Evolutionary conservation across 2,329 filamentous ascomycete species (phyloP).

Genomic region (Alternaria sp.): DNA sequence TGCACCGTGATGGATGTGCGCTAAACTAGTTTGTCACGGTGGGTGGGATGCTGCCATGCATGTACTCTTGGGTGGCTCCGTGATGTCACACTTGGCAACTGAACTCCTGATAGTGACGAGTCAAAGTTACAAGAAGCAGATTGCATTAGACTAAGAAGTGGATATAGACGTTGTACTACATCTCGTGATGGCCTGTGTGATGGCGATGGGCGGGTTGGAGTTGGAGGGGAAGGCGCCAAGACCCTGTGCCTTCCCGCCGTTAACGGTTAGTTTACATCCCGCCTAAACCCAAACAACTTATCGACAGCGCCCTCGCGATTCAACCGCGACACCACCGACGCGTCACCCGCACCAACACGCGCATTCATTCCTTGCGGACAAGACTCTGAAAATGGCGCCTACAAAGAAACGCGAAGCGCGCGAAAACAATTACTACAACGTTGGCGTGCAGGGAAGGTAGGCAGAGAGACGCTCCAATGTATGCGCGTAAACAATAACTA

Average conservation of each 20-base stretch:
- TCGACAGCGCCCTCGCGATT: slow-evolving; percentile 9
- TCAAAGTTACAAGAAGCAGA: background rate
- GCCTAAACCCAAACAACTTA: slow-evolving; percentile 30
- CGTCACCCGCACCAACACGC: slow-evolving; percentile 22
- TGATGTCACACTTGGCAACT: background rate
- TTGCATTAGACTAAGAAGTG: background rate
- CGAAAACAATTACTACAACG: slow-evolving; percentile 50
- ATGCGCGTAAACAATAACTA: slow-evolving; percentile 13
- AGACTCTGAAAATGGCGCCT: slow-evolving; percentile 37
- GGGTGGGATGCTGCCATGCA: slow-evolving; percentile 11
- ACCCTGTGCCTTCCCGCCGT: slow-evolving; percentile 1
- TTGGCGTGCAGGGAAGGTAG: slow-evolving; percentile 50
- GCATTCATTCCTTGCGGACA: slow-evolving; percentile 12
- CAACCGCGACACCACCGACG: slow-evolving; percentile 10
- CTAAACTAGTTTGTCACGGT: slow-evolving; percentile 8
- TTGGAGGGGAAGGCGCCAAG: slow-evolving; percentile 13
- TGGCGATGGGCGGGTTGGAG: background rate
- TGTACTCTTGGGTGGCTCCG: slow-evolving; percentile 9
- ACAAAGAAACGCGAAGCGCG: slow-evolving; percentile 46
- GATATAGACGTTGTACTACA: background rate
- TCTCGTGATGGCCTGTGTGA: background rate
- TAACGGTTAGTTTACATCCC: slow-evolving; percentile 21
- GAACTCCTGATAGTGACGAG: background rate
- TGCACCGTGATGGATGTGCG: slow-evolving; percentile 24
- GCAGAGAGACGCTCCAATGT: slow-evolving; percentile 8